phyloP scores from a whole-genome alignment of 2,329 filamentous ascomycete species.

The Penicillium crustosum region DNA sequence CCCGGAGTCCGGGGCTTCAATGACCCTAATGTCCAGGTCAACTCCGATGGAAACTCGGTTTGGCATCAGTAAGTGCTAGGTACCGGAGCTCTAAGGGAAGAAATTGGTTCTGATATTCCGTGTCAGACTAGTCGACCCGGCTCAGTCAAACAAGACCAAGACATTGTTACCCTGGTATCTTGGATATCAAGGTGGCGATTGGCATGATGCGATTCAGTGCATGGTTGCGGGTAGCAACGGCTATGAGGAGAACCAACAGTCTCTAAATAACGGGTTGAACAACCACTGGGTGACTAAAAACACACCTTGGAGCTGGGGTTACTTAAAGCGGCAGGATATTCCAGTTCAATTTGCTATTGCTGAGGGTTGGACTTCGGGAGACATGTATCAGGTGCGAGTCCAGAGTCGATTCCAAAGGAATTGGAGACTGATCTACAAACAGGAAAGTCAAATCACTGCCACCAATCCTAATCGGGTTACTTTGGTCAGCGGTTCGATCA shows the following conservation, averaged over 20 bases:
- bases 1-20: conserved; percentile 56
- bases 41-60: conserved; percentile 46
- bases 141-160: conserved; percentile 44
- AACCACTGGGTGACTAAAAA: conserved; percentile 57
- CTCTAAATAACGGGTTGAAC: conserved; percentile 53
- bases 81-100: not conserved
- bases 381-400: conserved; percentile 54
- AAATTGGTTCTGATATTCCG: not conserved
- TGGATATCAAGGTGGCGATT: conserved; percentile 55
- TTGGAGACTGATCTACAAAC: not conserved
- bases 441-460: conserved; percentile 53
- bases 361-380: conserved; percentile 55
- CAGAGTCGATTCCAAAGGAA: not conserved
- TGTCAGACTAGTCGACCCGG: conserved; percentile 38
- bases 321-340: conserved; percentile 54
- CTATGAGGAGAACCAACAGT: conserved; percentile 54
- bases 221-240: conserved; percentile 54
- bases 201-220: conserved; percentile 55
- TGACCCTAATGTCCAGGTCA: conserved; percentile 57
- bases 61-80: conserved; percentile 49
- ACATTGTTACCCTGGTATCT: conserved; percentile 56
- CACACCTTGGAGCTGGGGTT: conserved; percentile 55
- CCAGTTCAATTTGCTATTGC: conserved; percentile 57
- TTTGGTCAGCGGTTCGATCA: conserved; percentile 54
- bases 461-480: conserved; percentile 56